phyloP scores from a whole-genome alignment of 257 asterid genomes.

The Capsicum chinense region DNA sequence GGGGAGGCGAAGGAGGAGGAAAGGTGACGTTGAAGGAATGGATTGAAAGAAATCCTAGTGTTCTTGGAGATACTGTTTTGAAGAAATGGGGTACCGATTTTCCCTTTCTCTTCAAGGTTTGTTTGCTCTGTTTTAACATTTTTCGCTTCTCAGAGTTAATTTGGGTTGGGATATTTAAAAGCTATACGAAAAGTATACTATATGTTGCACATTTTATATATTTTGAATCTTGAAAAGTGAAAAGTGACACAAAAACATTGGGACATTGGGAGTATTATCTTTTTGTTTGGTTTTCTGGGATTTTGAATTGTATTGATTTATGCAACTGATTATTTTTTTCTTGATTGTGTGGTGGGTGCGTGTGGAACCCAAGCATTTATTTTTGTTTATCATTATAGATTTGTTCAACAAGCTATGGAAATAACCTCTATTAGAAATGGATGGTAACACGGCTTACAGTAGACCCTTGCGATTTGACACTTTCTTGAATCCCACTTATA shows the following conservation, averaged over 20 bases:
- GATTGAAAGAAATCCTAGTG: conserved; percentile 70
- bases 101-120: conserved; percentile 95
- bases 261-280: not conserved
- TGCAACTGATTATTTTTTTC: not conserved
- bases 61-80: conserved; percentile 73
- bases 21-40: conserved; percentile 71
- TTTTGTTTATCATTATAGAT: not conserved
- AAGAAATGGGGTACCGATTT: conserved; percentile 74
- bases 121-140: conserved; percentile 36
- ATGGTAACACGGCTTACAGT: too few relatives aligned
- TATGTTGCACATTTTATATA: not conserved
- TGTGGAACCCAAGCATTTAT: not conserved
- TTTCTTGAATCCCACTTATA: too few relatives aligned
- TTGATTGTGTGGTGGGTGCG: not conserved
- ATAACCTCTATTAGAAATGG: too few relatives aligned
- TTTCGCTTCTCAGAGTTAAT: too few relatives aligned
- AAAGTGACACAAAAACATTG: not conserved
- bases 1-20: not conserved
- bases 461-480: too few relatives aligned
- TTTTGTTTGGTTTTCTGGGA: not conserved
- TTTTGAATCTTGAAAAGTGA: not conserved
- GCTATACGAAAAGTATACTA: too few relatives aligned
- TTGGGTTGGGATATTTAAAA: too few relatives aligned
- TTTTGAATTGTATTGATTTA: not conserved
- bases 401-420: too few relatives aligned